Evolutionary conservation across 2,329 filamentous ascomycete species (phyloP), one percentile per base, ranked within the genome.

Genomic region (Aspergillus proliferans): DNA sequence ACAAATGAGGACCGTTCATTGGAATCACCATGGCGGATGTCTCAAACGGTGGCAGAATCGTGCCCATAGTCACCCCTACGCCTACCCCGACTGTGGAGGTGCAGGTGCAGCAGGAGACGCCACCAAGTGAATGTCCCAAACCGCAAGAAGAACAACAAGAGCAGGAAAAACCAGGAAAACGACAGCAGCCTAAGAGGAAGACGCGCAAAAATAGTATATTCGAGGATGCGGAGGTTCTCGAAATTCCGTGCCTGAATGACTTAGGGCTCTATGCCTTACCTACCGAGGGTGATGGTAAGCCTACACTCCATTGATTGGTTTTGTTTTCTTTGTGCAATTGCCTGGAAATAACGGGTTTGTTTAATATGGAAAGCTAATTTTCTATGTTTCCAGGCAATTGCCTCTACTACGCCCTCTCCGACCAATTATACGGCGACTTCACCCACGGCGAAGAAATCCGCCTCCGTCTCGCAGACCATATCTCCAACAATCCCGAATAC

Each of bases 321-420:
- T 22, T 9, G 18, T 19, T 19, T 19, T 4, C 6, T 19, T 19
- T 12, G 19, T 40, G 21, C 34, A 36, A 36, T 18, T n/a, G 34
- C 3, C 6, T n/a, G 14, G 10, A 40, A 19, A 8, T 18, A 10
- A 12, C 8, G 19, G 18, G 7, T 12, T 21, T 40, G 18, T 40
- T 4, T 40, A 21, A 22, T 55, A 53, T 64, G 51, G 65, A 59
- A 54, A 12, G 26, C 38, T 40, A 40, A 19, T 19, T 30, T 4
- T 30, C 51, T 54, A 51, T 47, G 43, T 43, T 33, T n/a, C 3
- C 56, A 86, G 84, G 83, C 57, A 86, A 86, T 70, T 86, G 84
- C 66, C 76, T 86, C 34, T 86, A 86, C 71, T 81, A 83, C 66
- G 82, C 82, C 52, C 73, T 86, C 36, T 83, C 81, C 54, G 82